A percentile compares a stretch with the other conserved stretches of the same genome.
Conservation (phyloP, 371 early-diverging fungal genomes). For the Rhizopus microsporus region DNA sequence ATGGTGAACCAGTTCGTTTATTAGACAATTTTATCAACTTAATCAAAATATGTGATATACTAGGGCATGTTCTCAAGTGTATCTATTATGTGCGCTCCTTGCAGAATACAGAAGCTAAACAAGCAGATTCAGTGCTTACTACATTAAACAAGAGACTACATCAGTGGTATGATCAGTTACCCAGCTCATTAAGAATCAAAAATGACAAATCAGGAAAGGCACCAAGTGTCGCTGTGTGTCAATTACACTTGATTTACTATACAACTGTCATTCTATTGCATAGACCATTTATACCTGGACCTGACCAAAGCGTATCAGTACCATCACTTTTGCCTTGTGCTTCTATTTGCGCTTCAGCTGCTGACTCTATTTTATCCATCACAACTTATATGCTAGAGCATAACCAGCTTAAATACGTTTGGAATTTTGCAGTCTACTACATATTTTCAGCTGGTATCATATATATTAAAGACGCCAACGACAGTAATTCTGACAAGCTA, state of each 20-base stretch:
- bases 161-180: slow-evolving; percentile 47
- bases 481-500: slow-evolving; percentile 5
- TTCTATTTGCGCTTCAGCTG: slow-evolving; percentile 50
- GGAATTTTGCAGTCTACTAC: slow-evolving; percentile 42
- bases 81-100: slow-evolving; percentile 45
- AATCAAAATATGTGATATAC: slow-evolving; percentile 42
- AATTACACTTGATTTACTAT: slow-evolving; percentile 38
- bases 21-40: slow-evolving; percentile 39
- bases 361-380: slow-evolving; percentile 50
- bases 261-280: slow-evolving; percentile 35
- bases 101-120: slow-evolving; percentile 30
- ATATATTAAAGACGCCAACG: slow-evolving; percentile 33
- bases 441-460: slow-evolving; percentile 45
- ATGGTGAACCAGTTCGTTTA: slow-evolving; percentile 20
- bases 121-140: slow-evolving; percentile 38
- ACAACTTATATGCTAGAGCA: slow-evolving; percentile 35
- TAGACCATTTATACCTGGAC: slow-evolving; percentile 37
- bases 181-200: slow-evolving; percentile 14
- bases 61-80: slow-evolving; percentile 47
- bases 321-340: slow-evolving; percentile 39
- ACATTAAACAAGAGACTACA: slow-evolving; percentile 41
- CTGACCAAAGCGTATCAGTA: slow-evolving; percentile 17
- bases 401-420: slow-evolving; percentile 33
- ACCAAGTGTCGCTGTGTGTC: slow-evolving; percentile 25
- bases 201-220: slow-evolving; percentile 18